phyloP scores from a whole-genome alignment of 208 protist genomes.

The Leishmania mexicana region DNA sequence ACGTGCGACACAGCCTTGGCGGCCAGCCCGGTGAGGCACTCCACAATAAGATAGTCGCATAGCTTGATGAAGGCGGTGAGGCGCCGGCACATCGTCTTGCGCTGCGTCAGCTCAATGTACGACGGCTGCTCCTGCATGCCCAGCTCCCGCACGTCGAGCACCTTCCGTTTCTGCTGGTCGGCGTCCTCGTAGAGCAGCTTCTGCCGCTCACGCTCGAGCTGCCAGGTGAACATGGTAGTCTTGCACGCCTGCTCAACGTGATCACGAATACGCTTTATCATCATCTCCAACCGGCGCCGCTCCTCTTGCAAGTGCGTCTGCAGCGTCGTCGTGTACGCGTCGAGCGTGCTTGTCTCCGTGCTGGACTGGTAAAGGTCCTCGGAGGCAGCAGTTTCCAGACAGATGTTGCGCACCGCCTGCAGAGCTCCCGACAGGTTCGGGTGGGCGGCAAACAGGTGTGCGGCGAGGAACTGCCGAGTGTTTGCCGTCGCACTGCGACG shows the following conservation, averaged over 20 bases:
- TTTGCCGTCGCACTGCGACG: slow-evolving; percentile 81
- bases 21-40: slow-evolving; percentile 86
- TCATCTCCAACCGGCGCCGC: slow-evolving; percentile 72
- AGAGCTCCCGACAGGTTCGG: slow-evolving; percentile 83
- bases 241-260: slow-evolving; percentile 92
- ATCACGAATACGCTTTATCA: slow-evolving; percentile 87
- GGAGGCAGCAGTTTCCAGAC: slow-evolving; percentile 67
- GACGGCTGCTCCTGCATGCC: slow-evolving; percentile 88
- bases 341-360: slow-evolving; percentile 80
- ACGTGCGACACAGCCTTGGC: slow-evolving; percentile 82
- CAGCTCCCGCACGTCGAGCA: slow-evolving; percentile 78
- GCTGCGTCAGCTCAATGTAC: slow-evolving; percentile 94
- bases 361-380: slow-evolving; percentile 72
- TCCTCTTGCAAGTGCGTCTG: slow-evolving; percentile 60
- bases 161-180: slow-evolving; percentile 82
- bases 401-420: slow-evolving; percentile 77
- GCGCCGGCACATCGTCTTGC: slow-evolving; percentile 88
- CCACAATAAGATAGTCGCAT: slow-evolving; percentile 95
- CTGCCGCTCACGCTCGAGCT: slow-evolving; percentile 77
- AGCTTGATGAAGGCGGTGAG: slow-evolving; percentile 95
- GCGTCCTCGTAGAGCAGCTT: slow-evolving; percentile 70
- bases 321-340: slow-evolving; percentile 61
- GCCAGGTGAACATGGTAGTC: slow-evolving; percentile 87
- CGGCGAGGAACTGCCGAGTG: slow-evolving; percentile 76
- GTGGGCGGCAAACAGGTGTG: slow-evolving; percentile 91